Evolutionary conservation across 805 yeast genomes (phyloP).

Genomic region (Sugiyamaella qingdaonensis): DNA sequence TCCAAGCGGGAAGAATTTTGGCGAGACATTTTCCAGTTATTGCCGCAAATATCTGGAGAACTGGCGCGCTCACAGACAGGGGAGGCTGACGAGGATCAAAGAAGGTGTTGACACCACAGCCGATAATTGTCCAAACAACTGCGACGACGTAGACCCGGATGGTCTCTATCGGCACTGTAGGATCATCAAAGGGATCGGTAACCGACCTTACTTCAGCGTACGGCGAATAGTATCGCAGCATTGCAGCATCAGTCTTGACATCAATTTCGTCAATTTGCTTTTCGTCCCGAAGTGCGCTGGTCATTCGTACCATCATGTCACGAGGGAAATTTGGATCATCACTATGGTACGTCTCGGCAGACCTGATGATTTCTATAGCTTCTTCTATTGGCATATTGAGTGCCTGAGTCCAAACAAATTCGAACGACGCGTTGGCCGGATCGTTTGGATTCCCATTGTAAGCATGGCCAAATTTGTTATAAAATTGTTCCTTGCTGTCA

Average conservation of each 20-base stretch:
- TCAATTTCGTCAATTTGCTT: constrained; percentile 10
- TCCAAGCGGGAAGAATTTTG: constrained; percentile 42
- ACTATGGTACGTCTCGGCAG: neutral
- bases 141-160: constrained; percentile 42
- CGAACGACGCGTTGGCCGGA: neutral
- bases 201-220: constrained; percentile 58
- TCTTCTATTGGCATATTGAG: neutral
- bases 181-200: constrained; percentile 49
- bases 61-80: constrained; percentile 40
- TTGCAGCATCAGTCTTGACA: constrained; percentile 39
- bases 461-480: neutral
- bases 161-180: constrained; percentile 43
- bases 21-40: constrained; percentile 47
- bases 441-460: neutral
- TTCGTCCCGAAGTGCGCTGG: too few relatives aligned
- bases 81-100: constrained; percentile 53
- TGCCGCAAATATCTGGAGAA: constrained; percentile 43
- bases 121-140: constrained; percentile 44
- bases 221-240: constrained; percentile 42
- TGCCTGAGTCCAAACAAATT: neutral
- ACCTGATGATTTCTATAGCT: neutral
- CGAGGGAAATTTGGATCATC: neutral
- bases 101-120: constrained; percentile 52
- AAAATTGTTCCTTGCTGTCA: neutral
- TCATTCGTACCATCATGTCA: neutral